Conservation (phyloP, 345 rosid species). For the Angophora floribunda region DNA sequence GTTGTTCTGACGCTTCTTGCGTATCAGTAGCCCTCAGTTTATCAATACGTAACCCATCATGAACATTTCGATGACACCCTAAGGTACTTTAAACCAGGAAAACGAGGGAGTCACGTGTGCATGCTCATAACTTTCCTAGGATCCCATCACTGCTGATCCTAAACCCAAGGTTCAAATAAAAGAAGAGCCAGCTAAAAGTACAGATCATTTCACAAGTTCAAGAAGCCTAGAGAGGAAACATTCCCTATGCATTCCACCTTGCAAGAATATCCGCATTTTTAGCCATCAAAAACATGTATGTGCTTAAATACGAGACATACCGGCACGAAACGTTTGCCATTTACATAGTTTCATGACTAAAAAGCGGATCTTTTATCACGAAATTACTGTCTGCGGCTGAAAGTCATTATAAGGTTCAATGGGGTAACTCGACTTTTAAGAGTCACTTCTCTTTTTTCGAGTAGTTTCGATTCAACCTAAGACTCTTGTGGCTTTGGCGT, state of each 20-base stretch:
- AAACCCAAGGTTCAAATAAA: not conserved
- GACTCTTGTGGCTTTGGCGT: not conserved
- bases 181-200: not conserved
- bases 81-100: not conserved
- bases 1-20: not conserved
- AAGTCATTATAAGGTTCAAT: not conserved
- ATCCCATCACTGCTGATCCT: not conserved
- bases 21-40: not conserved
- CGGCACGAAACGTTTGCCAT: not conserved
- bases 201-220: not conserved
- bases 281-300: not conserved
- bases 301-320: not conserved
- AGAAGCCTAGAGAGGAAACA: not conserved
- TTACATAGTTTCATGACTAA: not conserved
- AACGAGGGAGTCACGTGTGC: not conserved
- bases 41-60: not conserved
- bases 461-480: not conserved
- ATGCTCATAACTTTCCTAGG: not conserved
- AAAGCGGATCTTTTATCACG: not conserved
- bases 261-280: not conserved
- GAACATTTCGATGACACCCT: not conserved
- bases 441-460: not conserved
- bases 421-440: not conserved
- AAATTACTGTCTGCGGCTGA: not conserved
- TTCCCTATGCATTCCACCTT: not conserved